These are phyloP conservation scores for Aspergillus luchuensis DNA, from an alignment of 2,329 filamentous ascomycete species.

Conservation along the genomic window DNA sequence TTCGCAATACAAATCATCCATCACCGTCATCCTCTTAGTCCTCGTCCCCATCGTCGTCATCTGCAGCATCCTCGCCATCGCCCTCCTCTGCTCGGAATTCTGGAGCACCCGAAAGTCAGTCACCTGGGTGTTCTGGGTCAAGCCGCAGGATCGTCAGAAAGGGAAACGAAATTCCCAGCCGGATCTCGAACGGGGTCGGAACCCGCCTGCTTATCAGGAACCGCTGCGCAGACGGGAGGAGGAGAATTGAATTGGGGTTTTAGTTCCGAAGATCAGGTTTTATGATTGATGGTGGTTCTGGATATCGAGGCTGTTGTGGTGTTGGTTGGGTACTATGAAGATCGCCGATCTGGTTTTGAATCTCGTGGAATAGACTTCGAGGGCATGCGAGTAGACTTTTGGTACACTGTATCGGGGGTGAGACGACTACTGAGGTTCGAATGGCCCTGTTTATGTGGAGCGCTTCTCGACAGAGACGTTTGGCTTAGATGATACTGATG, in stretches of 20 bases:
- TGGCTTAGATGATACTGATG: too few relatives aligned
- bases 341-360: neutral
- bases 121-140: constrained; percentile 27
- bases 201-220: neutral
- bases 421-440: neutral
- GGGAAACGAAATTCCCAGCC: neutral
- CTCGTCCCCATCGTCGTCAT: constrained; percentile 52
- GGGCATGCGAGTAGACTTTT: neutral
- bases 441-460: neutral
- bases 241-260: neutral
- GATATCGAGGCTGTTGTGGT: neutral
- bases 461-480: too few relatives aligned
- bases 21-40: constrained; percentile 49
- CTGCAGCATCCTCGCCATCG: constrained; percentile 40
- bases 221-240: neutral
- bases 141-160: constrained; percentile 18
- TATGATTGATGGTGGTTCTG: neutral
- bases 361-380: too few relatives aligned
- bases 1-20: constrained; percentile 33
- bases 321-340: neutral
- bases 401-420: neutral
- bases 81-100: constrained; percentile 42
- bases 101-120: constrained; percentile 24
- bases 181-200: neutral
- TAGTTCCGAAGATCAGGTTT: too few relatives aligned